Evolutionary conservation across 116 monocot species (phyloP), one percentile per base, ranked within the genome.

Genomic region (Posidonia oceanica): DNA sequence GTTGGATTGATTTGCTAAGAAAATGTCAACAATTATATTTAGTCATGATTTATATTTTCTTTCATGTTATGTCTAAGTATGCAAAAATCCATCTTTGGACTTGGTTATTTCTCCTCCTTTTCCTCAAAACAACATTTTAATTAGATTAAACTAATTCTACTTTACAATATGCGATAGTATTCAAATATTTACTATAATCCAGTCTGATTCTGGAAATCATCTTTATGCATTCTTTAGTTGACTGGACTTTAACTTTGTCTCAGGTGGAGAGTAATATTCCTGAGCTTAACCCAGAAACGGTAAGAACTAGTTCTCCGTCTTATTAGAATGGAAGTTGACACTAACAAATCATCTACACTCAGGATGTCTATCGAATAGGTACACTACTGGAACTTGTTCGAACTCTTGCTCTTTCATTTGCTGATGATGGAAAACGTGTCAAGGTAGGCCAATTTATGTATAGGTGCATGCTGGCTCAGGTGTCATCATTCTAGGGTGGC

Each of bases 301-400:
- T 96, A 83, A 81, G 83, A 36, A 57, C 7, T 39, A 4, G 57
- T 51, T 21, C 51, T 40, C 5, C 48, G 3, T 54, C 57, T 54
- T 14, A 64, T 36, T 54, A 66, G 40, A 21, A 57, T 40, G 18
- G 29, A 69, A 18, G 22, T 51, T 60, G 54, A 2, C 74, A 73
- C 75, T 93, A 13, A 83, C 66, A 72, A 22, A 11, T 54, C 18
- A 23, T 74, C 77, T 8, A 15, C 52, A 56, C 74, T 63, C 81
- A 95, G 95, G 95, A 95, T 91, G 95, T 95, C 75, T 95, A 95
- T 73, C 84, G 95, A 71, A 96, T 96, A 79, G 95, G 95, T 62
- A 96, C 91, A 52, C 73, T 96, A 16, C 83, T 89, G 96, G 91
- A 96, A 79, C 88, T 96, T 83, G 86, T 87, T 68, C 80, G 91